Percentiles rank a stretch among this genome's conserved stretches.
These are phyloP conservation scores for Colletotrichum sp. DNA, from an alignment of 2,329 filamentous ascomycete genomes.

Conservation along the genomic window DNA sequence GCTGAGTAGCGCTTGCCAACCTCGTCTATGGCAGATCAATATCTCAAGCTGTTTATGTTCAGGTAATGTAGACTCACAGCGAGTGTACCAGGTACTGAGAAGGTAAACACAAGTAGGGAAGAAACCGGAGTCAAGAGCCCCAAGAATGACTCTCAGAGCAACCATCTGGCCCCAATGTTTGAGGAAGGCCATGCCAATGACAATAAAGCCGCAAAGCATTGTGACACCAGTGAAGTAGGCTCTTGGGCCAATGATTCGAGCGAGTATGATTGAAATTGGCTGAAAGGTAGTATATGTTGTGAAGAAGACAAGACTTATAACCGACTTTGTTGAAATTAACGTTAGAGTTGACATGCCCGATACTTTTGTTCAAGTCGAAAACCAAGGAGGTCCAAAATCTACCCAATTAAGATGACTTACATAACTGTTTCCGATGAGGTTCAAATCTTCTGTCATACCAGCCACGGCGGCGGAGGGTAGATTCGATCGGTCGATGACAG, in stretches of 20 bases:
- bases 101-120: conserved; percentile 62
- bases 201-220: conserved; percentile 27
- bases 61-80: conserved; percentile 33
- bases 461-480: conserved; percentile 21
- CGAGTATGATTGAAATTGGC: conserved; percentile 24
- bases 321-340: not conserved
- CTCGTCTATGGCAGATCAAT: conserved; percentile 41
- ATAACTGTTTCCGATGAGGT: conserved; percentile 21
- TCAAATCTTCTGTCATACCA: conserved; percentile 19
- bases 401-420: not conserved
- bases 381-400: not conserved
- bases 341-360: not conserved
- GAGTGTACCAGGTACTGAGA: conserved; percentile 70
- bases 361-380: not conserved
- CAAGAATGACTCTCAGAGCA: conserved; percentile 23
- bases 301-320: conserved; percentile 27
- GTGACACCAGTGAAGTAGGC: conserved; percentile 25
- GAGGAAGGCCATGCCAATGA: conserved; percentile 29
- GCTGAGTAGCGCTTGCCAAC: conserved; percentile 60
- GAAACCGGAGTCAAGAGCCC: conserved; percentile 34
- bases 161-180: conserved; percentile 15
- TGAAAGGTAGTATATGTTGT: conserved; percentile 27
- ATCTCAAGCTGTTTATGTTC: conserved; percentile 46
- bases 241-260: conserved; percentile 25
- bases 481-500: conserved; percentile 25